phyloP scores from a whole-genome alignment of 2,329 filamentous ascomycete species.

The Ceratocystis eucalypticola region DNA sequence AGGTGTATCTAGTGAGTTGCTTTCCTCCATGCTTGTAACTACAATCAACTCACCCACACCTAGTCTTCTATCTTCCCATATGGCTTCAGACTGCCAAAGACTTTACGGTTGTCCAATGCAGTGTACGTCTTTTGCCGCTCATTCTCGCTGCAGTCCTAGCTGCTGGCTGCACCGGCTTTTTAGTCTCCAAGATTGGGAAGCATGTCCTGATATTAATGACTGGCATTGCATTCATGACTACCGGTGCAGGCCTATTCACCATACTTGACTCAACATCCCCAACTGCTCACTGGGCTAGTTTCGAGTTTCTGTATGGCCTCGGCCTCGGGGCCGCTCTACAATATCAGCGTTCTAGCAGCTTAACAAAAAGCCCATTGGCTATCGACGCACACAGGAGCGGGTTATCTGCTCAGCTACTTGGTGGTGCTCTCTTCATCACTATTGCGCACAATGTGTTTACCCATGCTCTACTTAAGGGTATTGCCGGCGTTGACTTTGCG shows the following conservation, averaged over 20 bases:
- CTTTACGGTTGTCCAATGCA: constrained; percentile 23
- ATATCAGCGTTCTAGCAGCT: constrained; percentile 23
- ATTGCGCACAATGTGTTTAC: constrained; percentile 35
- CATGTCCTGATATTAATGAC: constrained; percentile 31
- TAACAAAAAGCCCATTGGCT: too few species aligned
- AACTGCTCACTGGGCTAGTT: constrained; percentile 25
- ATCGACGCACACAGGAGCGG: constrained; percentile 29
- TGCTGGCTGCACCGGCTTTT: constrained; percentile 23
- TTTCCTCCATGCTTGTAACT: neutral
- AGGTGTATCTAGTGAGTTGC: constrained; percentile 27
- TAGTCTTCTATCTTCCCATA: constrained; percentile 35
- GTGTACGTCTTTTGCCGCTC: constrained; percentile 25
- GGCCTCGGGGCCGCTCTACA: constrained; percentile 34
- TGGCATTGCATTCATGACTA: constrained; percentile 25
- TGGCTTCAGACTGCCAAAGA: constrained; percentile 38
- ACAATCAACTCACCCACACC: constrained; percentile 4
- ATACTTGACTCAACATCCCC: constrained; percentile 24
- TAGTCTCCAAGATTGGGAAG: constrained; percentile 28
- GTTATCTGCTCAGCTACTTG: constrained; percentile 34
- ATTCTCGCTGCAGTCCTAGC: constrained; percentile 23
- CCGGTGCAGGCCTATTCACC: constrained; percentile 32
- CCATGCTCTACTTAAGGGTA: constrained; percentile 28
- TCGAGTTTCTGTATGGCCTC: constrained; percentile 33
- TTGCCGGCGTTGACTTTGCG: constrained; percentile 24
- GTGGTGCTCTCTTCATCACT: constrained; percentile 34